Evolutionary conservation across 441 rosid species (phyloP).

Genomic region (Eruca vesicaria): DNA sequence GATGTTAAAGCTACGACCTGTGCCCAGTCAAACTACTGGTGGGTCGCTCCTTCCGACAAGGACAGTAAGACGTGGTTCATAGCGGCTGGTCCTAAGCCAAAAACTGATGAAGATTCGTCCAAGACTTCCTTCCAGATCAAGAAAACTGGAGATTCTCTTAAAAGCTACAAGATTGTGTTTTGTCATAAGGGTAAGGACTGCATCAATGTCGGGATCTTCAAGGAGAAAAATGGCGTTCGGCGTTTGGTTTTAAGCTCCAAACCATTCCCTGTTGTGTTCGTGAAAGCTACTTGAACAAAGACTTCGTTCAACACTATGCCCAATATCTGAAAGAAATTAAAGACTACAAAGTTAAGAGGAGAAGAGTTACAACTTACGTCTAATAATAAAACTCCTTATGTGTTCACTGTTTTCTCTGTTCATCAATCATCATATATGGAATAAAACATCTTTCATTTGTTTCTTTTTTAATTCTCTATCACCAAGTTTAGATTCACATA

Average conservation of each 20-base stretch:
- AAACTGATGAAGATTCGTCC: no score
- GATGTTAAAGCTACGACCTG: no score
- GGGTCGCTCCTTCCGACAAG: no score
- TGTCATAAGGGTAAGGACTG: conserved; percentile 37
- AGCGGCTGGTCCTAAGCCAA: no score
- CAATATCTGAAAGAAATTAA: neutral
- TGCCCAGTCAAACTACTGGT: no score
- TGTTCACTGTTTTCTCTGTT: neutral
- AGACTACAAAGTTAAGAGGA: neutral
- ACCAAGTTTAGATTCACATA: no score
- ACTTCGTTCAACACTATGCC: neutral
- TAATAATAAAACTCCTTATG: neutral
- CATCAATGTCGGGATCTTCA: conserved; percentile 1
- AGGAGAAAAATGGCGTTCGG: conserved; percentile 25
- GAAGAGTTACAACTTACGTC: neutral
- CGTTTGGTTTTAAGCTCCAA: conserved; percentile 37
- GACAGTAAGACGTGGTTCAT: no score
- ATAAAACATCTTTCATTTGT: neutral
- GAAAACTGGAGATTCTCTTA: neutral
- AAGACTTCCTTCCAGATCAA: neutral
- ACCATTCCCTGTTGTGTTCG: neutral
- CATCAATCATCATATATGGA: neutral
- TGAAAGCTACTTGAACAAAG: neutral
- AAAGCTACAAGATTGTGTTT: neutral
- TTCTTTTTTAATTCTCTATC: no score